Evolutionary conservation across 208 protist genomes (phyloP), one percentile per base, ranked within the genome.

Genomic region (Entamoeba moshkovskii): DNA sequence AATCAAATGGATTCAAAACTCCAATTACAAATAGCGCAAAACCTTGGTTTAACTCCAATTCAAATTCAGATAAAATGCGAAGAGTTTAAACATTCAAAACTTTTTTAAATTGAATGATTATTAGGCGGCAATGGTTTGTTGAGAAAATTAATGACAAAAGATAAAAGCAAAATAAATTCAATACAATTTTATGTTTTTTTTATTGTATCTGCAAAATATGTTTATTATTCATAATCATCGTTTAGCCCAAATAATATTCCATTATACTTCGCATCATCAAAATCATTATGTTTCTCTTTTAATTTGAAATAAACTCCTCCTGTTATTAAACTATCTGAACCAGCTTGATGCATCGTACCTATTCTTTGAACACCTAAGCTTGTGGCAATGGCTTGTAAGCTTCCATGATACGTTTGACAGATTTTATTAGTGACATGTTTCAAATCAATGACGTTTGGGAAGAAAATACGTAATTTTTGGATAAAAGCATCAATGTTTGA

Each of bases 381-480:
- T 8, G 92, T 22, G 2, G 66, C 94, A 49, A 95, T 42, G 2
- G 33, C 2, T 22, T 91, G 18, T 48, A 94, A 93, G 15, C 91
- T 42, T 44, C 94, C 94, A 44, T 22, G 15, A 42, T 48, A 44
- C 6, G 13, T 6, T 25, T 46, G 29, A 25, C 38, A 13, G 29
- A 45, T 4, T 33, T 33, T 3, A 25, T 46, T n/a, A 16, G 94
- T 95, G 16, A 93, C 47, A 15, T 92, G 22, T 49, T 95, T 95
- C 3, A 95, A 15, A 45, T 95, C 94, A 93, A 94, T 94, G 3
- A 95, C 73, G 18, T 45, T 42, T 11, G 93, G 93, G 33, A 95
- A 95, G 13, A 73, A 47, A 1, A 18, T 45, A 4, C 45, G 0
- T 4, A 94, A n/a, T 6, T 66, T 52, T 44, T 2, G 2, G 29